Conservation (phyloP, 495 filamentous ascomycete species). For the Podospora sp. region DNA sequence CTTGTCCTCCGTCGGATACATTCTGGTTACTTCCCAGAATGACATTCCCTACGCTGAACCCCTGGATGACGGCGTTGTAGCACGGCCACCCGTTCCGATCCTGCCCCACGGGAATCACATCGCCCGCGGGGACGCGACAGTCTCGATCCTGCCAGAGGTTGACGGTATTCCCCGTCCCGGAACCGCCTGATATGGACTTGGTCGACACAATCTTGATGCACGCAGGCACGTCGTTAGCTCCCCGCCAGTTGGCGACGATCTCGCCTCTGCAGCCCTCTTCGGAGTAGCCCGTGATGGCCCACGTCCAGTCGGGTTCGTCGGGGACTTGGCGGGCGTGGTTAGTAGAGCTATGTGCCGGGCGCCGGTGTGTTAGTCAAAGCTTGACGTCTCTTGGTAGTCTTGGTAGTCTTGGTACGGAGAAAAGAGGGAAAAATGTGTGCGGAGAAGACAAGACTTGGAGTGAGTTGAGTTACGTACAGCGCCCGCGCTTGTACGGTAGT, state of each 20-base stretch:
- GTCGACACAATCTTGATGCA: slow-evolving; percentile 18
- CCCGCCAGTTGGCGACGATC: slow-evolving; percentile 19
- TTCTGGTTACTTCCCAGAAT: neutral
- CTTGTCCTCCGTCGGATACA: neutral
- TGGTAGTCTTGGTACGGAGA: too few relatives aligned
- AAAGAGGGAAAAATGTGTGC: too few relatives aligned
- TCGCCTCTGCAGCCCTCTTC: slow-evolving; percentile 14
- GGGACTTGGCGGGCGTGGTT: slow-evolving; percentile 1
- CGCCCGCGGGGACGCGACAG: slow-evolving; percentile 8
- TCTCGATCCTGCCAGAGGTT: slow-evolving; percentile 20
- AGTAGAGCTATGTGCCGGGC: neutral
- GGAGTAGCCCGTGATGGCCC: slow-evolving; percentile 14
- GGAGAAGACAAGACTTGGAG: neutral
- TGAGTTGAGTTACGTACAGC: neutral
- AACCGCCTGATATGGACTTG: slow-evolving; percentile 19
- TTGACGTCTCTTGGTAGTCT: too few relatives aligned
- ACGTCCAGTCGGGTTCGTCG: slow-evolving; percentile 8
- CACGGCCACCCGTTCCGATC: slow-evolving; percentile 22
- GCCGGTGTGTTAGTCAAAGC: too few relatives aligned
- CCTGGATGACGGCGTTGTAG: slow-evolving; percentile 12
- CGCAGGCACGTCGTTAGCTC: slow-evolving; percentile 1
- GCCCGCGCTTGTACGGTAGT: neutral
- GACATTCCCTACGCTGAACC: slow-evolving; percentile 13
- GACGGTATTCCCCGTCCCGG: slow-evolving; percentile 16
- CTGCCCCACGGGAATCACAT: neutral